These are phyloP conservation scores for Paxillus ammoniavirescens DNA, from an alignment of 768 basidiomycete species.

Conservation along the genomic window DNA sequence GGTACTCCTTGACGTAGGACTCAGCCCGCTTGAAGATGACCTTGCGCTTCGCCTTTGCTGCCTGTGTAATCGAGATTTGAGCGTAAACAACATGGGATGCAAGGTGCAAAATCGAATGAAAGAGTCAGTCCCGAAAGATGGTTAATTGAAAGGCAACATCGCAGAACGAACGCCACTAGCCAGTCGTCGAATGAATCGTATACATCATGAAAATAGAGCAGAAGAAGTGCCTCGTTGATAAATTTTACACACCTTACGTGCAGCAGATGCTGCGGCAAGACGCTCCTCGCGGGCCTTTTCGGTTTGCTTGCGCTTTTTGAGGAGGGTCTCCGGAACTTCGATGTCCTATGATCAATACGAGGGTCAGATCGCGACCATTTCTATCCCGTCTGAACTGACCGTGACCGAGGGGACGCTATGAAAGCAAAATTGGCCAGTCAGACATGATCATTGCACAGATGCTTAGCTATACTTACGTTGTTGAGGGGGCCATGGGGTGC, in stretches of 20 bases:
- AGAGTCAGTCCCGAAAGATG: constrained; percentile 75
- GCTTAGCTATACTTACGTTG: constrained; percentile 44
- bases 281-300: constrained; percentile 96
- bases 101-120: neutral
- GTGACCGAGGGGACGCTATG: constrained; percentile 46
- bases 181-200: constrained; percentile 70
- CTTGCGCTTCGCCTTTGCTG: constrained; percentile 87
- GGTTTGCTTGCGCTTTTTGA: constrained; percentile 98
- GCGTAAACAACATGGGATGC: constrained; percentile 4
- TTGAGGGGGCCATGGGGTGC: constrained; percentile 47
- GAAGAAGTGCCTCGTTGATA: constrained; percentile 11
- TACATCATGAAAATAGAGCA: constrained; percentile 65
- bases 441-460: neutral
- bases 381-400: constrained; percentile 32
- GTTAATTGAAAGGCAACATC: constrained; percentile 82
- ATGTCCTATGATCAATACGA: constrained; percentile 54
- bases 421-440: neutral
- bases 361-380: constrained; percentile 13
- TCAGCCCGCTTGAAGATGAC: constrained; percentile 99
- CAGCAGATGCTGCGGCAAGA: constrained; percentile 75
- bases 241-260: constrained; percentile 74
- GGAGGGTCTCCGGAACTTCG: constrained; percentile 98
- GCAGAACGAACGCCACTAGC: constrained; percentile 66
- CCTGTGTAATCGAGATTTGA: constrained; percentile 45
- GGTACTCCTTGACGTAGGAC: constrained; percentile 96